These are phyloP conservation scores for Botrytis fragariae DNA, from an alignment of 2,329 filamentous ascomycete species.

Conservation along the genomic window DNA sequence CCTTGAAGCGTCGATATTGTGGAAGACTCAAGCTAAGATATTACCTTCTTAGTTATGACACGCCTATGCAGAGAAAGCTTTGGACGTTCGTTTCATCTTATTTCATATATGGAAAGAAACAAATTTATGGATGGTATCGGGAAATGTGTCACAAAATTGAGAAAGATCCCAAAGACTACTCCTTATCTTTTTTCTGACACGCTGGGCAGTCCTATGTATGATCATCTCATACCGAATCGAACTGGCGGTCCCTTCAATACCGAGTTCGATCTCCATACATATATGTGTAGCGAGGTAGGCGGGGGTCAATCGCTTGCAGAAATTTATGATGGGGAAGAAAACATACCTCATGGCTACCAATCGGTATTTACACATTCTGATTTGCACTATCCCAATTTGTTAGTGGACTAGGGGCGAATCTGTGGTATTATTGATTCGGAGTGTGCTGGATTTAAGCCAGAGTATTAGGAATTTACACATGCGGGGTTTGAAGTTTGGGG, in stretches of 20 bases:
- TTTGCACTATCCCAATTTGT: background rate
- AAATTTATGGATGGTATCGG: background rate
- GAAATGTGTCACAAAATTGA: background rate
- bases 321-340: background rate
- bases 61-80: background rate
- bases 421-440: background rate
- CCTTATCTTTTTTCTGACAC: background rate
- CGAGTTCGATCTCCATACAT: background rate
- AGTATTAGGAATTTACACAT: constrained; percentile 3
- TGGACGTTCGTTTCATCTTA: background rate
- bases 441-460: background rate
- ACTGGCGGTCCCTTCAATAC: background rate
- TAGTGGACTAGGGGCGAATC: background rate
- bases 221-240: background rate
- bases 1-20: background rate
- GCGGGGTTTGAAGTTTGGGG: background rate
- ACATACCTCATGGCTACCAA: background rate
- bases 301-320: background rate
- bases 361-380: background rate
- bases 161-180: background rate
- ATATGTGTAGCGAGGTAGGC: background rate
- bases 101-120: background rate
- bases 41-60: background rate
- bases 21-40: background rate
- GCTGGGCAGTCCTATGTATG: background rate